These are phyloP conservation scores for Vaccinium darrowii DNA, from an alignment of 148 eudicot species.

Conservation along the genomic window DNA sequence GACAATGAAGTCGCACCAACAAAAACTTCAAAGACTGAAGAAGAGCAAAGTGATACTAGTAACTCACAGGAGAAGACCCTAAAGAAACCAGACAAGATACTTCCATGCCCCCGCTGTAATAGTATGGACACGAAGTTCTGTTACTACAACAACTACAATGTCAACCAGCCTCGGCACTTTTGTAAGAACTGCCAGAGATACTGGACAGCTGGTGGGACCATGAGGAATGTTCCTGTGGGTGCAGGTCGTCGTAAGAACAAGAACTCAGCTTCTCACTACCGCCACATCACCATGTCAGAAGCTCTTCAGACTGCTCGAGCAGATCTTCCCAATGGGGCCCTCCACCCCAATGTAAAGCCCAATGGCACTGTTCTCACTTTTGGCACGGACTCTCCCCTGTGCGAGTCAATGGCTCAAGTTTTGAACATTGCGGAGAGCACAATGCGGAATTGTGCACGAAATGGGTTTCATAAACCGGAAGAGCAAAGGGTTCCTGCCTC, in stretches of 20 bases:
- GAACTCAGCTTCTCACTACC: constrained; percentile 24
- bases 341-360: constrained; percentile 24
- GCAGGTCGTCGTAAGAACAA: constrained; percentile 58
- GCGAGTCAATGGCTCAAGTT: constrained; percentile 37
- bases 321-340: constrained; percentile 28
- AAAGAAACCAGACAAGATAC: constrained; percentile 55
- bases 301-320: constrained; percentile 28
- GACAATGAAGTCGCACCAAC: constrained; percentile 17
- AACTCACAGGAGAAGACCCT: constrained; percentile 30
- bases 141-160: constrained; percentile 55
- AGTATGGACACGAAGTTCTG: constrained; percentile 63
- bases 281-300: constrained; percentile 30
- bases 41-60: constrained; percentile 26
- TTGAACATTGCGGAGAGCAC: constrained; percentile 27
- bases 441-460: constrained; percentile 14
- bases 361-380: constrained; percentile 42
- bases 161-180: constrained; percentile 51
- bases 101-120: constrained; percentile 59
- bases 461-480: constrained; percentile 31
- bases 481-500: constrained; percentile 17
- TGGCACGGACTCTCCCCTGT: constrained; percentile 32
- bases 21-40: constrained; percentile 21
- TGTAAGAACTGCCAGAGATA: constrained; percentile 56
- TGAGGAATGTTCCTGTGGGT: constrained; percentile 58
- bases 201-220: constrained; percentile 64